phyloP scores from a whole-genome alignment of 176 grass and related monocot genomes.

The Alopecurus myosuroides region DNA sequence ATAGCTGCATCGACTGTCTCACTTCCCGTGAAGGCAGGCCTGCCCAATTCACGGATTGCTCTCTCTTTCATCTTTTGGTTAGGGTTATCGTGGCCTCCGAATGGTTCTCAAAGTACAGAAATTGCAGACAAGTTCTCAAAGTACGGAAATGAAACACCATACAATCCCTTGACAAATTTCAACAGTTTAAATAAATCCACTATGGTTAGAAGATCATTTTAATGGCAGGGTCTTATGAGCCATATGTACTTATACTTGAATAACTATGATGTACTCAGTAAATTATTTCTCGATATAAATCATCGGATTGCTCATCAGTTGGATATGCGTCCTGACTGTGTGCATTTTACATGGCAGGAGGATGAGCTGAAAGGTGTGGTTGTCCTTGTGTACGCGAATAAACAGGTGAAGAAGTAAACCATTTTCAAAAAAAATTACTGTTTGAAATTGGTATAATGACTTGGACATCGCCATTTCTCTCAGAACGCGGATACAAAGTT shows the following conservation, averaged over 20 bases:
- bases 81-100: neutral
- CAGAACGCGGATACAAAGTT: neutral
- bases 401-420: constrained; percentile 63
- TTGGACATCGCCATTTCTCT: neutral
- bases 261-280: no score
- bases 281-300: neutral
- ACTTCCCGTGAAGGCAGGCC: neutral
- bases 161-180: neutral
- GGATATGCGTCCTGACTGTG: constrained; percentile 11
- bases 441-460: neutral
- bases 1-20: no score
- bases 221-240: neutral
- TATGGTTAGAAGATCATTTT: neutral
- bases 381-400: constrained; percentile 93
- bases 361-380: constrained; percentile 97
- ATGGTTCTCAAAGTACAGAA: no score
- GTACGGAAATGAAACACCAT: no score
- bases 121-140: no score
- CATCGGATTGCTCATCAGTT: neutral
- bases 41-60: neutral
- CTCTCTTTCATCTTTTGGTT: no score
- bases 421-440: neutral
- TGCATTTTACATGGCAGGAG: constrained; percentile 60
- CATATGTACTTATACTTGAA: neutral
- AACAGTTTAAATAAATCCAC: neutral